Evolutionary conservation across 352 stramenopile genomes (phyloP).

Genomic region (Phytophthora boehmeriae): DNA sequence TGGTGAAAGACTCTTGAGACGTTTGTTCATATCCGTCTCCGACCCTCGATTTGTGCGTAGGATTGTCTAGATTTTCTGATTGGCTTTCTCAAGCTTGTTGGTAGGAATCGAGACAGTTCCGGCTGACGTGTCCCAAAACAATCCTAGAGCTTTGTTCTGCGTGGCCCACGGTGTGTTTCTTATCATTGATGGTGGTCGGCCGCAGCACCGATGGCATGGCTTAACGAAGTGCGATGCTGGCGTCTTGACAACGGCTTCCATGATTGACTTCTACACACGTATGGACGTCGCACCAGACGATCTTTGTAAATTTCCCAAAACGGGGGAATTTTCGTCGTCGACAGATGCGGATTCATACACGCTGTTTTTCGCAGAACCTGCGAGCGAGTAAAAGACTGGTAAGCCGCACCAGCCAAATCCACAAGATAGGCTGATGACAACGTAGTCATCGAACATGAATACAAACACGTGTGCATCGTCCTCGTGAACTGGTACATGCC

Average conservation of each 20-base stretch:
- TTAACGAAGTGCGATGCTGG: slow-evolving; percentile 14
- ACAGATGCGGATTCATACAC: too few relatives aligned
- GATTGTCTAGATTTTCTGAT: neutral
- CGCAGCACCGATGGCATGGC: slow-evolving; percentile 21
- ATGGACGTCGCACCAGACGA: slow-evolving; percentile 36
- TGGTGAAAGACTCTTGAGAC: slow-evolving; percentile 9
- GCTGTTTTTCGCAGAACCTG: too few relatives aligned
- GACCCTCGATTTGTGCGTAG: neutral
- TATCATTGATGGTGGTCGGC: slow-evolving; percentile 16
- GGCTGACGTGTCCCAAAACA: slow-evolving; percentile 10
- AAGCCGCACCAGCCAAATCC: too few relatives aligned
- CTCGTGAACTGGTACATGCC: slow-evolving; percentile 41
- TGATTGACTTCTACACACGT: slow-evolving; percentile 26
- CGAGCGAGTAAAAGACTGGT: too few relatives aligned
- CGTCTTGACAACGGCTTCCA: slow-evolving; percentile 12
- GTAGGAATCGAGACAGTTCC: slow-evolving; percentile 11
- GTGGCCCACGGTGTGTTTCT: slow-evolving; percentile 21
- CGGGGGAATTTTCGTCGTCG: too few relatives aligned
- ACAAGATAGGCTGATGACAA: too few relatives aligned
- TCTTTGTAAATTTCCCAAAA: slow-evolving; percentile 16
- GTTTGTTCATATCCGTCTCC: slow-evolving; percentile 1
- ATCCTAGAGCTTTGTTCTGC: slow-evolving; percentile 5
- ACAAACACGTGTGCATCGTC: too few relatives aligned
- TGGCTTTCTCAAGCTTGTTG: slow-evolving; percentile 5
- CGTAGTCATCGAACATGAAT: too few relatives aligned